Percentiles rank a stretch among this genome's conserved stretches.
phyloP scores from a whole-genome alignment of 345 rosid species.

The Abelmoschus esculentus region DNA sequence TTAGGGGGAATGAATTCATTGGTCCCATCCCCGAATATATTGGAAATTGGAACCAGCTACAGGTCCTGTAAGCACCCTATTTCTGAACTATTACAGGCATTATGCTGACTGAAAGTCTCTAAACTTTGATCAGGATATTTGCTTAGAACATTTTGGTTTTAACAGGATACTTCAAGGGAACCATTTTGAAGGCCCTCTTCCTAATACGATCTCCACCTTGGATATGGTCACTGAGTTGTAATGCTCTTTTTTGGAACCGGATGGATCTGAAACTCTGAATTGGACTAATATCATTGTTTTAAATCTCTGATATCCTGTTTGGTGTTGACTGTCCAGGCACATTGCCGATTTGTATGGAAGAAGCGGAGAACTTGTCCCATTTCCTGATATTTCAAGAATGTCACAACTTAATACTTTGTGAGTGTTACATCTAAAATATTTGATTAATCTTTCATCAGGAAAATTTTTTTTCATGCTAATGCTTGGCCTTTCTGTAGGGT shows the following conservation, averaged over 20 bases:
- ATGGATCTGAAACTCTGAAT: too few species aligned
- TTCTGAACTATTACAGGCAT: not conserved
- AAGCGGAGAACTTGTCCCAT: not conserved
- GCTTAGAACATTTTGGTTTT: not conserved
- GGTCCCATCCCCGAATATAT: not conserved
- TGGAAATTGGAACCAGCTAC: not conserved
- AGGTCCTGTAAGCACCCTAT: not conserved
- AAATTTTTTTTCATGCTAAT: not conserved
- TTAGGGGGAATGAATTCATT: slow-evolving; percentile 4
- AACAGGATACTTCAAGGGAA: slow-evolving; percentile 7
- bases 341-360: slow-evolving; percentile 4
- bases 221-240: slow-evolving; percentile 4
- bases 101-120: not conserved
- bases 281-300: too few species aligned
- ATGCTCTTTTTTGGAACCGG: not conserved
- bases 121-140: not conserved
- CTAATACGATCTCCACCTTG: slow-evolving; percentile 2
- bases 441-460: not conserved
- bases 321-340: slow-evolving; percentile 6
- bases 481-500: slow-evolving; percentile 3
- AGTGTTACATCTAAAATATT: not conserved
- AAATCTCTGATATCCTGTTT: not conserved
- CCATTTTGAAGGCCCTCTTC: slow-evolving; percentile 9
- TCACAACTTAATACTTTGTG: slow-evolving; percentile 3
- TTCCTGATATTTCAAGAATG: slow-evolving; percentile 1